A percentile compares a stretch with the other conserved stretches of the same genome.
phyloP scores from a whole-genome alignment of 495 filamentous ascomycete genomes.

The Neurospora tetraspora region DNA sequence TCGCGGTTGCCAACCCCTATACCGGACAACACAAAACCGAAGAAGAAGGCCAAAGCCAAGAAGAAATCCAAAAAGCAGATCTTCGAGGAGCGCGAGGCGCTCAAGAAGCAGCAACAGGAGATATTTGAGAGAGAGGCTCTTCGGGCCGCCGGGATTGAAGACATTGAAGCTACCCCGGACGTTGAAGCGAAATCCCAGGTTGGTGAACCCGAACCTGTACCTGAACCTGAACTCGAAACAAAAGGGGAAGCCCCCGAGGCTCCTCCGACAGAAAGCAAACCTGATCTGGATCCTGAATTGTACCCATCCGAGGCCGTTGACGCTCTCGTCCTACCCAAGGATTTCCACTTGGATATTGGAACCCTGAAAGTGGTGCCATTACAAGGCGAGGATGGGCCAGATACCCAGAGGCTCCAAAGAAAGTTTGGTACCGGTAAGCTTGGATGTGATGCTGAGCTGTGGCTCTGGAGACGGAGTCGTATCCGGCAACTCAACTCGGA shows the following conservation, averaged over 20 bases:
- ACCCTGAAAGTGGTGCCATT: slow-evolving; percentile 29
- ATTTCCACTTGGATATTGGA: slow-evolving; percentile 26
- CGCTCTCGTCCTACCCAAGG: slow-evolving; percentile 18
- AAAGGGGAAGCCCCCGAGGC: slow-evolving; percentile 13
- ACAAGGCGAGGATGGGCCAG: slow-evolving; percentile 70
- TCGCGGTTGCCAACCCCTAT: slow-evolving; percentile 35
- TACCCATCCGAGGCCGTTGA: slow-evolving; percentile 18
- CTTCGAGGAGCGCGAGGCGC: slow-evolving; percentile 56
- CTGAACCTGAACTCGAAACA: slow-evolving; percentile 14
- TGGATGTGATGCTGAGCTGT: slow-evolving; percentile 53
- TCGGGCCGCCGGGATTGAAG: slow-evolving; percentile 24
- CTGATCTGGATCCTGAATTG: slow-evolving; percentile 29
- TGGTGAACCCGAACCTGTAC: slow-evolving; percentile 1
- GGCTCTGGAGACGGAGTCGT: slow-evolving; percentile 86
- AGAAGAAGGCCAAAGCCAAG: slow-evolving; percentile 41
- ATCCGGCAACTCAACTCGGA: slow-evolving; percentile 70
- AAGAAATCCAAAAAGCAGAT: slow-evolving; percentile 68
- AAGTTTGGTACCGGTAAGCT: slow-evolving; percentile 51
- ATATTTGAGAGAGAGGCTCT: slow-evolving; percentile 25
- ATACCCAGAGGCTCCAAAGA: slow-evolving; percentile 70
- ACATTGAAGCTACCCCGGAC: slow-evolving; percentile 14
- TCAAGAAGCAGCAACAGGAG: slow-evolving; percentile 41
- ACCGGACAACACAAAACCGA: slow-evolving; percentile 19
- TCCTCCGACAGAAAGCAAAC: slow-evolving; percentile 2
- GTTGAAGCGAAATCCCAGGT: slow-evolving; percentile 5